Conservation (phyloP, 1,139 yeast species). For the Geotrichum restrictum region DNA sequence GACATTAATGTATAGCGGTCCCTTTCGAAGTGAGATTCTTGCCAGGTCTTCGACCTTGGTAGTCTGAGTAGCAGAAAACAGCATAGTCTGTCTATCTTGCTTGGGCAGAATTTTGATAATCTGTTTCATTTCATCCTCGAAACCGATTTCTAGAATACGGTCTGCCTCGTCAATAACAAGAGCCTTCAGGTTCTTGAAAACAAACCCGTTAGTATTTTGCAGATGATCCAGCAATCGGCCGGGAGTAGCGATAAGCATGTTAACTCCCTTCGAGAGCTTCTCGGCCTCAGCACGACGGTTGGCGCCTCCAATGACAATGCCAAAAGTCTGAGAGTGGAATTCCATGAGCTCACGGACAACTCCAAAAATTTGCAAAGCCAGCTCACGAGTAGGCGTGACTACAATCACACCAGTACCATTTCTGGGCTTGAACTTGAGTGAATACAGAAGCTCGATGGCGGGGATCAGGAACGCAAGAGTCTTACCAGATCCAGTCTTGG, state of each 20-base stretch:
- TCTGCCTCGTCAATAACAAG: conserved; percentile 95
- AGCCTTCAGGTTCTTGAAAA: conserved; percentile 90
- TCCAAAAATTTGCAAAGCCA: conserved; percentile 94
- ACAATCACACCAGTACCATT: conserved; percentile 88
- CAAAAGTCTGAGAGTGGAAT: conserved; percentile 88
- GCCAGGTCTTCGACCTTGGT: conserved; percentile 98
- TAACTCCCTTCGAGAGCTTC: conserved; percentile 88
- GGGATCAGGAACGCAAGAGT: conserved; percentile 93
- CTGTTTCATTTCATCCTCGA: conserved; percentile 97
- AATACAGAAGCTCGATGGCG: conserved; percentile 85
- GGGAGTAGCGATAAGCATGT: conserved; percentile 91
- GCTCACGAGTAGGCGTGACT: conserved; percentile 84
- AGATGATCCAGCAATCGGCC: conserved; percentile 94
- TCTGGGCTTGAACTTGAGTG: conserved; percentile 85
- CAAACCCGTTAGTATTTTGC: conserved; percentile 91
- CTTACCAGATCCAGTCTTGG: conserved; percentile 97
- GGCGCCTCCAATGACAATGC: conserved; percentile 97
- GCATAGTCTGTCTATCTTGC: conserved; percentile 93
- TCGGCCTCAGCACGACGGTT: conserved; percentile 97
- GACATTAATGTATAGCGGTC: conserved; percentile 93
- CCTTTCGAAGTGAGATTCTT: conserved; percentile 88
- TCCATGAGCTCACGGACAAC: conserved; percentile 93
- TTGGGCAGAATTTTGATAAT: conserved; percentile 89
- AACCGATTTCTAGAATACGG: conserved; percentile 92
- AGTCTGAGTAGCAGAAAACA: conserved; percentile 97